Base-by-base conservation (phyloP, 176 grass and related monocot species). In the Oryza longistaminata region DNA sequence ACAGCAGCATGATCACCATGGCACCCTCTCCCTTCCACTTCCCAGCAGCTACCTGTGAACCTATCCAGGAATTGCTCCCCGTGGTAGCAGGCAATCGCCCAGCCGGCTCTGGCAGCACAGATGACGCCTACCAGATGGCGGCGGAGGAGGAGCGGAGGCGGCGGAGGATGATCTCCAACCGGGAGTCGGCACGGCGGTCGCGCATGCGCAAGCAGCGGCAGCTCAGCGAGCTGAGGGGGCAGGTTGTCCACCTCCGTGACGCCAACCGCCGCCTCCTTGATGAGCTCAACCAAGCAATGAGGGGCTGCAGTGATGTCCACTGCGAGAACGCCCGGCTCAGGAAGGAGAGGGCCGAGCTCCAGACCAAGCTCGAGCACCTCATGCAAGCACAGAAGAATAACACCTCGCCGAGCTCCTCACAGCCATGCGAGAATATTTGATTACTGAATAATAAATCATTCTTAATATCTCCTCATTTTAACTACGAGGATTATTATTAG, bases 121-220 rank as follows among this genome's bases (percentile, higher is more conserved):
- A 82, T 26, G 85, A 67, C 31, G 60, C 68, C 80, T 76, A 60
- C 53, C 77, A 45, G 44, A 81, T 55, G 17, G 85, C 70, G n/a
- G 78, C 82, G 0, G 84, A 80, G 66, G 88, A 96, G 42, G 96
- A 94, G 78, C 77, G 93, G 82, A 68, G 88, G 75, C 87, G 87
- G 79, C 85, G 96, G 76, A 85, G 96, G 91, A 99, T 94, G 96
- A 69, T 94, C 53, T 99, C 96, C 27, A 99, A 99, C 87, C 79
- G 96, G 46, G 96, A 99, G 86, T 99, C 96, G 1, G 96, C 96
- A 2, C 81, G 96, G 62, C 80, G 93, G 71, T 96, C 93, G 7
- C 96, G 96, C 72, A 94, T 99, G 89, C 91, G 96, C 67, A 96
- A 99, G 87, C 96, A 99, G 79, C 81, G 89, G 73, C 93, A 99